Base-by-base conservation (phyloP, 495 filamentous ascomycete genomes). In the Aspergillus hancockii region DNA sequence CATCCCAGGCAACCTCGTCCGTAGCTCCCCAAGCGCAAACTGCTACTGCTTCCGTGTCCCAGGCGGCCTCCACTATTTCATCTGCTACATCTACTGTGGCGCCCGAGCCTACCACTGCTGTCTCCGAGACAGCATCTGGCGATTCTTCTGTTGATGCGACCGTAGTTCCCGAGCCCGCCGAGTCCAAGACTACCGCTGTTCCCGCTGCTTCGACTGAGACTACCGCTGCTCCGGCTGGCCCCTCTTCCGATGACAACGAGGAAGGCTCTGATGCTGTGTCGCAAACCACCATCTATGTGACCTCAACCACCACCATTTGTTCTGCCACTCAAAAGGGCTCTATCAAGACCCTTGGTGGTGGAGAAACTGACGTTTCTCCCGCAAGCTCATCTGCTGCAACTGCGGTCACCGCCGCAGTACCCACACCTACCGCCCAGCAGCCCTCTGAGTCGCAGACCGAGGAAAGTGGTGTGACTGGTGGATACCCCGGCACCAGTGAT, bases 221-320 rank as follows among this genome's bases (percentile, higher is more conserved):
- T 9, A 41, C 34, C 21, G 18, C 31, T 16, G 55, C 60, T 41
- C 43, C 45, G n/a, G 57, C 32, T 5, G 52, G 25, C 59, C 28
- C 49, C 46, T 10, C 46, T 25, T 43, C 50, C 16, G n/a, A 49
- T 46, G 41, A 46, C 19, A 21, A 52, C 38, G 36, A 45, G 18
- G 46, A 57, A 23, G 38, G 25, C 32, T 45, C 57, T 21, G 19
- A n/a, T 30, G 19, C 58, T 28, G 40, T 45, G 1, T 57, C 61
- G 28, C 49, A 54, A 52, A 54, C 46, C 28, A 63, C 61, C 22
- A 55, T 49, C 28, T 65, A 55, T 49, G 57, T 66, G 25, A 67
- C 64, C 19, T 1, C 41, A 5, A 63, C 65, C 9, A 64, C 65
- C 6, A 63, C 56, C 3, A 21, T 62, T 9, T 60, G 59, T n/a